Base-by-base conservation (phyloP, 1,284 basidiomycete genomes). In the Tylopilus sp. region DNA sequence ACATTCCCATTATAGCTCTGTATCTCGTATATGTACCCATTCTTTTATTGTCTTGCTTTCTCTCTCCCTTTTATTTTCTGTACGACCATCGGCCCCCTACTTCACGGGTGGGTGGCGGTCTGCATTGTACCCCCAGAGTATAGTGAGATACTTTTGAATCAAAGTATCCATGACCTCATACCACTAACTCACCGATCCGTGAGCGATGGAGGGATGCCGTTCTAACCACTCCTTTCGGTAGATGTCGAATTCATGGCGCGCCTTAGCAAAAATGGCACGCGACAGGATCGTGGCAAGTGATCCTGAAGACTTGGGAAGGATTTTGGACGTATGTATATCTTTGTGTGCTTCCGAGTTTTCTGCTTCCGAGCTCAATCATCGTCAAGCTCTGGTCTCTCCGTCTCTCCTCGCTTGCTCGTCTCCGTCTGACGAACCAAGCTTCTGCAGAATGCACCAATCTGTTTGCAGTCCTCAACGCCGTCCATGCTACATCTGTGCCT, bases 161-260 rank as follows among this genome's bases (percentile, higher is more conserved):
- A 63, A 51, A 45, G 37, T 40, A 43, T 19, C 2, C 29, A 33
- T 52, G 41, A 25, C 31, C 13, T 24, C 32, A 24, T 37, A 26
- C 37, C 41, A 52, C 35, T 25, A 15, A 43, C 19, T 25, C n/a
- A 8, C 20, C 43, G n/a, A 42, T 35, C 50, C 25, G 29, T 37
- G 41, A 40, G 41, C 25, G 35, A 53, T 10, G 24, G 36, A 26
- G 24, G 44, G 47, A 50, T 42, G 2, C 17, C 11, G 9, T 57
- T 65, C 65, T 65, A 9, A 65, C 47, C 2, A 26, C 13, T 47
- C 7, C 19, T 44, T 54, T 51, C 25, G 56, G 17, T 71, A 92
- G 90, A 88, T 89, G 83, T 83, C 85, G 36, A 90, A 91, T 59
- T 90, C 86, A 61, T 92, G 89, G 90, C 79, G 90, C 44, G 83